These are phyloP conservation scores for Aspergillus awamori DNA, from an alignment of 2,329 filamentous ascomycete species.

Conservation along the genomic window DNA sequence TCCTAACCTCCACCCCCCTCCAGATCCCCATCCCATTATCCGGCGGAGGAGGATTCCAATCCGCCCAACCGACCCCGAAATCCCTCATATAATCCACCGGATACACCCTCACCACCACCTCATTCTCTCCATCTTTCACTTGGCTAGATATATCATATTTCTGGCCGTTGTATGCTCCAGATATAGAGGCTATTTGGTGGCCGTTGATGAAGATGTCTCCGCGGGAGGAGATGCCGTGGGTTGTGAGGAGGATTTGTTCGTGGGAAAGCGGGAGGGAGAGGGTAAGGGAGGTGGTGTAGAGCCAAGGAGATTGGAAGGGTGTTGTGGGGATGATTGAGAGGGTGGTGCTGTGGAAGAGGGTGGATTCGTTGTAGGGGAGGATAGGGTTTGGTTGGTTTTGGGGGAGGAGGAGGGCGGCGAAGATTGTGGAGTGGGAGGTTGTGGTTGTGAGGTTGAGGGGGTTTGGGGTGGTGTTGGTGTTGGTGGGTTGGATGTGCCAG, in stretches of 20 bases:
- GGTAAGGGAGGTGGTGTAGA: constrained; percentile 60
- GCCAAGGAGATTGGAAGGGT: constrained; percentile 59
- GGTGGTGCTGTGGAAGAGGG: constrained; percentile 61
- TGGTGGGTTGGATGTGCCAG: constrained; percentile 57
- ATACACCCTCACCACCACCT: constrained; percentile 57
- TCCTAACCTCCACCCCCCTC: constrained; percentile 56
- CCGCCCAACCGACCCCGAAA: constrained; percentile 62
- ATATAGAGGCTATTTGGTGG: constrained; percentile 52
- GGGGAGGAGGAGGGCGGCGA: constrained; percentile 58
- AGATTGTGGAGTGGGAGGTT: constrained; percentile 56
- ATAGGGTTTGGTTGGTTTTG: constrained; percentile 39
- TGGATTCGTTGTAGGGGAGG: constrained; percentile 50
- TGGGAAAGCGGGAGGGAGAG: constrained; percentile 32
- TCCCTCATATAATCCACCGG: constrained; percentile 64
- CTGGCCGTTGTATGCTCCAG: constrained; percentile 60
- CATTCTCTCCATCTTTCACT: constrained; percentile 49
- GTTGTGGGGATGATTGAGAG: constrained; percentile 49
- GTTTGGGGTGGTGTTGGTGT: constrained; percentile 38
- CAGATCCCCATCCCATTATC: constrained; percentile 68
- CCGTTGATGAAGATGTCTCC: constrained; percentile 66
- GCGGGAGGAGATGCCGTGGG: constrained; percentile 62
- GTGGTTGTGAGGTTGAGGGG: constrained; percentile 51
- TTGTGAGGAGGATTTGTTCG: constrained; percentile 57
- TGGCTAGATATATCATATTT: constrained; percentile 57
- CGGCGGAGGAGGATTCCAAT: constrained; percentile 64